phyloP scores from a whole-genome alignment of 306 rosid genomes.

The Rosa chinensis region DNA sequence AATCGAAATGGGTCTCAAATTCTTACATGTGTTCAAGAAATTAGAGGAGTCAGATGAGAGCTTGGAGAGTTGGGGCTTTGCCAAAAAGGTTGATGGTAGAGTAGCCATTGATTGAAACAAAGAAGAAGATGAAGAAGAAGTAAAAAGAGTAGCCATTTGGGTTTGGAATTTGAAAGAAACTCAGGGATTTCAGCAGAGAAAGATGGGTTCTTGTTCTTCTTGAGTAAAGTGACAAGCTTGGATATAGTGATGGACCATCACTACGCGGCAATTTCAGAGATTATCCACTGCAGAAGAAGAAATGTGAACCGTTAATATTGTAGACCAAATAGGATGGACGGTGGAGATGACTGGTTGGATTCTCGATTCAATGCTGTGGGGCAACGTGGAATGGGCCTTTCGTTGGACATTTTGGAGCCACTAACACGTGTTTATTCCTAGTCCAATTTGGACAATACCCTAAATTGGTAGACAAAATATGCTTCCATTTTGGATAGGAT shows the following conservation, averaged over 20 bases:
- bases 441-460: background rate
- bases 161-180: conserved; percentile 3
- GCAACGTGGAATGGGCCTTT: background rate
- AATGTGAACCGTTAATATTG: background rate
- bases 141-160: conserved; percentile 36
- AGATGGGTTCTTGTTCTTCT: background rate
- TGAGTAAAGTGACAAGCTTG: background rate
- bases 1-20: conserved; percentile 30
- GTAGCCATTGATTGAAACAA: conserved; percentile 8
- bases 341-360: background rate
- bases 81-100: background rate
- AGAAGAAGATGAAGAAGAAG: conserved; percentile 22
- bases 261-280: conserved; percentile 23
- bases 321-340: background rate
- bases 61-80: conserved; percentile 24
- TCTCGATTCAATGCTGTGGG: background rate
- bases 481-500: background rate
- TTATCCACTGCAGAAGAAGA: conserved; percentile 13
- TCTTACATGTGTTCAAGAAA: conserved; percentile 34
- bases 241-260: background rate
- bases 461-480: too few species aligned
- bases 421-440: background rate
- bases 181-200: background rate
- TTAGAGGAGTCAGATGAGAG: conserved; percentile 27
- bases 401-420: background rate